These are phyloP conservation scores for Astrocystis sublimbata DNA, from an alignment of 495 filamentous ascomycete species.

Conservation along the genomic window DNA sequence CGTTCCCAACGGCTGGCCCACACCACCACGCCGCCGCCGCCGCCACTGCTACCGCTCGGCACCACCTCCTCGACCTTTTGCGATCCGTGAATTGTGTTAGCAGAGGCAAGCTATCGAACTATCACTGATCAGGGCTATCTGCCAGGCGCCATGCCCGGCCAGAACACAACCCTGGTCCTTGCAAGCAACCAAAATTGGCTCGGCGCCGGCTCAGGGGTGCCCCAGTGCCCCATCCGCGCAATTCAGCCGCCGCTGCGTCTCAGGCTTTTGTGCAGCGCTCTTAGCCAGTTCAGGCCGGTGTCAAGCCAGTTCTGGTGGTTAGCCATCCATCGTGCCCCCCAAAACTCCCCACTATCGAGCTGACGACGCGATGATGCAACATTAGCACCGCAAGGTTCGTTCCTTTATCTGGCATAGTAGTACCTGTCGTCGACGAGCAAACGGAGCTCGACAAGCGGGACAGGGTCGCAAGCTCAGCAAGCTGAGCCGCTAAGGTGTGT, in stretches of 20 bases:
- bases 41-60: too few species aligned
- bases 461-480: too few species aligned
- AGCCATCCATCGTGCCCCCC: too few species aligned
- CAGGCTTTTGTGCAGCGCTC: not conserved
- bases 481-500: too few species aligned
- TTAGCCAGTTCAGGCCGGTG: too few species aligned
- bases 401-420: not conserved
- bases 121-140: too few species aligned
- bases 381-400: not conserved
- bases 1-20: conserved; percentile 3
- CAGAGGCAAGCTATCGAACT: not conserved
- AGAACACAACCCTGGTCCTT: conserved; percentile 4
- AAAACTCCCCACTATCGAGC: not conserved
- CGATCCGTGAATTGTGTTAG: not conserved
- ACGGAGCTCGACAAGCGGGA: too few species aligned
- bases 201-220: conserved; percentile 4
- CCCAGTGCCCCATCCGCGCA: not conserved
- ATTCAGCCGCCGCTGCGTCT: not conserved
- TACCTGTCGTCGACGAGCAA: too few species aligned
- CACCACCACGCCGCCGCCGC: conserved; percentile 2
- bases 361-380: conserved; percentile 3
- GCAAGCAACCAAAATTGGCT: conserved; percentile 6
- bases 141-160: not conserved
- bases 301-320: too few species aligned
- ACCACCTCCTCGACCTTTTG: too few species aligned